Evolutionary conservation across 164 flowering plant species (phyloP).

Genomic region (Magnolia changhungtana): DNA sequence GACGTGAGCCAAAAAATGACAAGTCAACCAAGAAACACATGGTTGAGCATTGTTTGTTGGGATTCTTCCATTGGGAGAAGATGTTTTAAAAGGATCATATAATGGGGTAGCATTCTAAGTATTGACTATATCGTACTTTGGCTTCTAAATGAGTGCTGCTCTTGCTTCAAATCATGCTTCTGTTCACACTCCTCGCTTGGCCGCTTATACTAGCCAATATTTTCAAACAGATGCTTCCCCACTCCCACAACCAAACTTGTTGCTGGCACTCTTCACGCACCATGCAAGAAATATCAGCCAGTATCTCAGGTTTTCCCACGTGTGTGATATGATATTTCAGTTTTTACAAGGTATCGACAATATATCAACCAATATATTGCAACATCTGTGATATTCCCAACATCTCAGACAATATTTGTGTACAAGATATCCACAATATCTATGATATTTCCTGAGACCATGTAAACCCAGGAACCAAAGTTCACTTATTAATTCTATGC

Average conservation of each 20-base stretch:
- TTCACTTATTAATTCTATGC: no score
- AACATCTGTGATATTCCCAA: neutral
- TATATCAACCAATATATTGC: neutral
- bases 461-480: no score
- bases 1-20: no score
- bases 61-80: no score
- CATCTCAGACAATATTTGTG: no score
- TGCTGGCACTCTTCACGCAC: neutral
- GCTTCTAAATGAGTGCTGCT: neutral
- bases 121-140: no score
- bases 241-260: neutral
- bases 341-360: neutral
- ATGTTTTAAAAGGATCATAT: no score
- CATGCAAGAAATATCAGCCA: neutral
- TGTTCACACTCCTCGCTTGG: neutral
- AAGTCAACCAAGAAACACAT: no score
- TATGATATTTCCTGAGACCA: no score
- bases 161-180: neutral
- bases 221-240: neutral
- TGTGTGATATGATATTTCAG: neutral
- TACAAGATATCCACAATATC: no score
- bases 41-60: no score
- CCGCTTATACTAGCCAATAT: neutral
- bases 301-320: neutral
- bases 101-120: no score